These are phyloP conservation scores for Globisporangium paroecandrum DNA, from an alignment of 352 stramenopile genomes.

Conservation along the genomic window DNA sequence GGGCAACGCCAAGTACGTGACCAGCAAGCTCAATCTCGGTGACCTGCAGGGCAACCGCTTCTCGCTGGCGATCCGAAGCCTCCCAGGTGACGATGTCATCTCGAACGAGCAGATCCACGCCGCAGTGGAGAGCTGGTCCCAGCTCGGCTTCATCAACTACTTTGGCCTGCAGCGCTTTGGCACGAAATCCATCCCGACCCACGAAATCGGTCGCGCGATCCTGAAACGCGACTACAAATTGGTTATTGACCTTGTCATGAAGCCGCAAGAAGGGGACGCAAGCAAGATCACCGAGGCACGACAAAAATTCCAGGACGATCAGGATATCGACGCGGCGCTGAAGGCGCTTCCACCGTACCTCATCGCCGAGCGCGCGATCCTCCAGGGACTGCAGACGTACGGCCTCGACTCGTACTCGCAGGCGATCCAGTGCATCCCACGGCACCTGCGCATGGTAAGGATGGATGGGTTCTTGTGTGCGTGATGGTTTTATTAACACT, in stretches of 20 bases:
- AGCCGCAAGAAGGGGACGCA: conserved; percentile 70
- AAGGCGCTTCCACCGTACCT: conserved; percentile 71
- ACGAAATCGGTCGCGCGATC: conserved; percentile 91
- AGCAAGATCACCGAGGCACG: conserved; percentile 71
- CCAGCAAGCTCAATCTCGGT: conserved; percentile 90
- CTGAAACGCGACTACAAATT: conserved; percentile 91
- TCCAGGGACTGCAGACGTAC: conserved; percentile 59
- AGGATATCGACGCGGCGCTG: conserved; percentile 55
- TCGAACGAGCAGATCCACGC: conserved; percentile 56
- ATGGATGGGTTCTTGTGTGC: neutral
- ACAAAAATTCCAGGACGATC: conserved; percentile 56
- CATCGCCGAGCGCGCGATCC: conserved; percentile 72
- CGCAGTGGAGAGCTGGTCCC: conserved; percentile 72
- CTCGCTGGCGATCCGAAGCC: conserved; percentile 92
- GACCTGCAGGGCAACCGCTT: conserved; percentile 94
- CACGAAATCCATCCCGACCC: conserved; percentile 85
- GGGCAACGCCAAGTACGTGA: conserved; percentile 91
- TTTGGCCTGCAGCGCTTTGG: conserved; percentile 97
- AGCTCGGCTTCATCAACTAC: conserved; percentile 96
- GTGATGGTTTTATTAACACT: no score
- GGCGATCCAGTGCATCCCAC: conserved; percentile 76
- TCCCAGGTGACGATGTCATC: conserved; percentile 55
- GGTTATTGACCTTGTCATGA: conserved; percentile 90
- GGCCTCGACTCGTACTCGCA: conserved; percentile 52
- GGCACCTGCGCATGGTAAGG: conserved; percentile 76